phyloP scores from a whole-genome alignment of 495 filamentous ascomycete genomes.

The Sporormia fimetaria region DNA sequence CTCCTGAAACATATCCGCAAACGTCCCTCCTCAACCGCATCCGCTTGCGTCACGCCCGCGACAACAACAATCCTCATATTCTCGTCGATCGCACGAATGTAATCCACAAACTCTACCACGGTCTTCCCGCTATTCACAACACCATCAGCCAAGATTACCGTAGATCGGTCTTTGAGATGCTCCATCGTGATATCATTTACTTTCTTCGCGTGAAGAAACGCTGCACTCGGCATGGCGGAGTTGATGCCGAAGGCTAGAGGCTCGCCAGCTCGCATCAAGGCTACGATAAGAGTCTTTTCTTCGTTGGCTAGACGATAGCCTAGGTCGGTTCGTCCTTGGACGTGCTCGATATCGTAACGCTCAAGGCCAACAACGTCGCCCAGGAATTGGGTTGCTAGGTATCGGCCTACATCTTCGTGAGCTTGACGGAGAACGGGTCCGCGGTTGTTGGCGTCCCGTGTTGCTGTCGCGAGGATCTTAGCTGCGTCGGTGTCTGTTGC shows the following conservation, averaged over 20 bases:
- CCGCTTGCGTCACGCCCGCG: slow-evolving; percentile 44
- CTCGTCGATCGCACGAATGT: slow-evolving; percentile 37
- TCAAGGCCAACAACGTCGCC: slow-evolving; percentile 44
- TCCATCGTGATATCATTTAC: slow-evolving; percentile 37
- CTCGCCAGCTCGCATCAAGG: slow-evolving; percentile 57
- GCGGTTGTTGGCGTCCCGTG: slow-evolving; percentile 39
- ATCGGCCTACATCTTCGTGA: slow-evolving; percentile 43
- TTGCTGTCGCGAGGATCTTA: slow-evolving; percentile 48
- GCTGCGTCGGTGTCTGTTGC: slow-evolving; percentile 38
- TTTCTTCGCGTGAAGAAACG: slow-evolving; percentile 45
- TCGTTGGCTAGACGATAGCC: slow-evolving; percentile 47
- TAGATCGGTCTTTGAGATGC: slow-evolving; percentile 35
- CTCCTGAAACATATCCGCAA: background rate
- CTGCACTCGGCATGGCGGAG: slow-evolving; percentile 43
- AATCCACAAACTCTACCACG: slow-evolving; percentile 42
- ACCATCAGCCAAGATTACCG: slow-evolving; percentile 49
- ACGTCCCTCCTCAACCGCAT: slow-evolving; percentile 7
- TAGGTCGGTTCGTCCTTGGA: slow-evolving; percentile 38
- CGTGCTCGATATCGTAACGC: slow-evolving; percentile 41
- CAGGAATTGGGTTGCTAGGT: slow-evolving; percentile 44
- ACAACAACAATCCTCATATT: slow-evolving; percentile 45
- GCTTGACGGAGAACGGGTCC: slow-evolving; percentile 42
- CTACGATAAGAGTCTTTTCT: slow-evolving; percentile 44
- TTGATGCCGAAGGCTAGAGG: slow-evolving; percentile 55
- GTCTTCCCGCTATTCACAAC: slow-evolving; percentile 50